Base-by-base conservation (phyloP, 2,329 filamentous ascomycete species). In the Ophiostoma sp. region DNA sequence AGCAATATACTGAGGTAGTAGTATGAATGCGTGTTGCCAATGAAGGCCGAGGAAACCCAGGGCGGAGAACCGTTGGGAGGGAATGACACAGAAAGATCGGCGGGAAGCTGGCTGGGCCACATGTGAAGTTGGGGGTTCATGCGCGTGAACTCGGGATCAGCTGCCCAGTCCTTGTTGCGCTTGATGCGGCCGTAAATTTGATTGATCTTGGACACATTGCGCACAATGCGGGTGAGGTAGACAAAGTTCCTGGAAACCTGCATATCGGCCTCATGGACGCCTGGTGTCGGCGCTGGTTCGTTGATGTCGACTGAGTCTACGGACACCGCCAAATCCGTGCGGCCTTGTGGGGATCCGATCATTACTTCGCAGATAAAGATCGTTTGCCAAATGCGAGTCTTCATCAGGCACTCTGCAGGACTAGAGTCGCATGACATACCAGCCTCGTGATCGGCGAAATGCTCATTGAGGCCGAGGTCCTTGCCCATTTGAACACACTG, bases 401-500 rank as follows among this genome's bases (percentile, higher is more conserved):
- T 93, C 40, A 93, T 86, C 69, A 91, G 82, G 75, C 94, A 98
- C 66, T 98, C 94, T 6, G 87, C 81, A 0, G 85, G 81, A 69
- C 82, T 84, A 18, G 87, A 87, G 5, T 85, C 87, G 75, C 95
- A 98, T 0, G 84, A 77, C 67, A 84, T 85, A 36, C 89, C 91
- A 66, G 86, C 85, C 71, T 89, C 84, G 76, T 98, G 95, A 62
- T 88, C 86, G 69, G 90, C 88, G 71, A 87, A 87, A 78, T 98
- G 94, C 72, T 97, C 92, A 75, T 97, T 89, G 5, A 98, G 81
- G 27, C 93, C 92, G 44, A 98, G 82, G 75, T 97, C 94, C 75
- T 96, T 95, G 40, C 88, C 92, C 92, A 98, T 97, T 64, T 93
- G 89, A 7, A 96, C 89, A 71, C 94, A 92, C 70, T 93, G 92